phyloP scores from a whole-genome alignment of 192 early-diverging fungal species.

The Coemansia sp. region DNA sequence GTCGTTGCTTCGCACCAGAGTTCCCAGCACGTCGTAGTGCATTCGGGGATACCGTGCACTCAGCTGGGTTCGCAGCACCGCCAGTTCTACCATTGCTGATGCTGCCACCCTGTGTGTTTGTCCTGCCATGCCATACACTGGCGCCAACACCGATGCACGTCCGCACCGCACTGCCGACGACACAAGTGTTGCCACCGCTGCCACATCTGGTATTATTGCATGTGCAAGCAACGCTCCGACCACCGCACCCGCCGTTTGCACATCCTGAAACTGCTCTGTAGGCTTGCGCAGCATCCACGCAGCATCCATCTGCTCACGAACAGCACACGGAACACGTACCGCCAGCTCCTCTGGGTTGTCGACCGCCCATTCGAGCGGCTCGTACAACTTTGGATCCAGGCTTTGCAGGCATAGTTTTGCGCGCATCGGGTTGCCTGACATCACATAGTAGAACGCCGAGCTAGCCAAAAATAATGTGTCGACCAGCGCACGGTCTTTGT shows the following conservation, averaged over 20 bases:
- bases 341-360: neutral
- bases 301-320: neutral
- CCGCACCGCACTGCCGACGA: constrained; percentile 16
- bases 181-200: constrained; percentile 13
- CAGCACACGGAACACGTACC: neutral
- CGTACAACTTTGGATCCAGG: neutral
- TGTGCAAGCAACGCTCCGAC: constrained; percentile 3
- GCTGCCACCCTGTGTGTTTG: neutral
- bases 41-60: constrained; percentile 12
- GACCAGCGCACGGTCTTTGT: neutral
- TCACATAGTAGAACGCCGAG: constrained; percentile 9
- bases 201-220: constrained; percentile 12
- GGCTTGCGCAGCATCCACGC: constrained; percentile 37
- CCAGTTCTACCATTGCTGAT: neutral
- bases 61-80: constrained; percentile 2
- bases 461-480: constrained; percentile 14
- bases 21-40: constrained; percentile 25
- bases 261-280: constrained; percentile 3
- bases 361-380: neutral
- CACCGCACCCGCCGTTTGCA: neutral
- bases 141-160: neutral
- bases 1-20: constrained; percentile 15
- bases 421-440: neutral
- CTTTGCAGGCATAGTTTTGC: neutral
- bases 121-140: constrained; percentile 17